Percentiles rank a stretch among this genome's conserved stretches.
Conservation (phyloP, 371 early-diverging fungal genomes). For the Saksenaea oblongispora region DNA sequence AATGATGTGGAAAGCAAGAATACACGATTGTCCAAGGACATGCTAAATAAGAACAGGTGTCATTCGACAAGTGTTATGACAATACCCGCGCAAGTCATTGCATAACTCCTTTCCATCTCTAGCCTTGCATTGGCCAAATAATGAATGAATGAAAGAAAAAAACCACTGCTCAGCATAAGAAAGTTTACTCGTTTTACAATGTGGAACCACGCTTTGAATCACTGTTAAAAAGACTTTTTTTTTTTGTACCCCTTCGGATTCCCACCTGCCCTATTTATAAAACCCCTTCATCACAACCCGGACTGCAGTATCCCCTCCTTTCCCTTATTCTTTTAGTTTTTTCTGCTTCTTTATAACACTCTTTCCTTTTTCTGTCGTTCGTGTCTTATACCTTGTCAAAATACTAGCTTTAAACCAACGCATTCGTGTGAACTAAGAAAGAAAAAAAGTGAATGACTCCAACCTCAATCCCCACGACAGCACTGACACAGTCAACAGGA, state of each 20-base stretch:
- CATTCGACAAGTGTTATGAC: too few relatives aligned
- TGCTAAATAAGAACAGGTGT: too few relatives aligned
- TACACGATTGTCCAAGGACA: too few relatives aligned
- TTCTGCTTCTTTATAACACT: background rate
- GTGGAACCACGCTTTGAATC: background rate
- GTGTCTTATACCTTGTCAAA: background rate
- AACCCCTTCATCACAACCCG: background rate
- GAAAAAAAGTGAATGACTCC: background rate
- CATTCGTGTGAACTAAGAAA: background rate
- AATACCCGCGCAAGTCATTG: too few relatives aligned
- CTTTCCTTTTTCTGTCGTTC: background rate
- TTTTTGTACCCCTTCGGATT: background rate
- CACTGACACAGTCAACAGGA: background rate
- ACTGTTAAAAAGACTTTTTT: background rate
- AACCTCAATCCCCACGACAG: background rate
- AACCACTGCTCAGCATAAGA: background rate
- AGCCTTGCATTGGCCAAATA: background rate
- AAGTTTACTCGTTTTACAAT: background rate
- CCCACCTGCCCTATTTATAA: background rate
- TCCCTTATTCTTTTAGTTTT: background rate
- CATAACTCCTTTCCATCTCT: too few relatives aligned
- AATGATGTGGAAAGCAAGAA: too few relatives aligned
- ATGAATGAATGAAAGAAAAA: background rate
- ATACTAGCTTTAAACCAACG: background rate
- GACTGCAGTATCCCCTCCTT: background rate